These are phyloP conservation scores for Botrytis sinoallii DNA, from an alignment of 2,329 filamentous ascomycete genomes.

Conservation along the genomic window DNA sequence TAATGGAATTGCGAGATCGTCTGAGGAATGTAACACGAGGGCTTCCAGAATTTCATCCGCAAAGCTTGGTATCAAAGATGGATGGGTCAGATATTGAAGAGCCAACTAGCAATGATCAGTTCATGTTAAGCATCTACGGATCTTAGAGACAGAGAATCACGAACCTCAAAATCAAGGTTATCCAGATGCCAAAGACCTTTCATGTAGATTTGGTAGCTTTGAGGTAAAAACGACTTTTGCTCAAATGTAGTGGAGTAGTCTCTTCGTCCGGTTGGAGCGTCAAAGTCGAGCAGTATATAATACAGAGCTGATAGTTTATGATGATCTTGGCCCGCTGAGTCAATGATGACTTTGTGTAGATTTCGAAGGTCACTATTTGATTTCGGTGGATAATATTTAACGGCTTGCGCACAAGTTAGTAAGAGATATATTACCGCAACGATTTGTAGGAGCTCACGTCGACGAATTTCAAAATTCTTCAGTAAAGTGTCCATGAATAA, in stretches of 20 bases:
- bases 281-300: constrained; percentile 76
- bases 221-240: constrained; percentile 61
- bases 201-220: constrained; percentile 76
- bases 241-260: constrained; percentile 58
- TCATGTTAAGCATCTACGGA: constrained; percentile 22
- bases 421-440: constrained; percentile 12
- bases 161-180: constrained; percentile 62
- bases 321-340: constrained; percentile 62
- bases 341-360: constrained; percentile 68
- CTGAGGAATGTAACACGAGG: constrained; percentile 59
- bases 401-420: constrained; percentile 40
- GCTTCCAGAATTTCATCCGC: constrained; percentile 75
- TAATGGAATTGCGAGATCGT: constrained; percentile 64
- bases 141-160: constrained; percentile 22
- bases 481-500: constrained; percentile 81
- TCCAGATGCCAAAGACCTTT: constrained; percentile 81
- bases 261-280: constrained; percentile 41
- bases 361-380: constrained; percentile 64
- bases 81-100: constrained; percentile 73
- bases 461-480: constrained; percentile 64
- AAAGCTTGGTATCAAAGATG: constrained; percentile 76
- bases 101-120: constrained; percentile 49
- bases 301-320: constrained; percentile 81
- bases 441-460: constrained; percentile 51
- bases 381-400: constrained; percentile 71